A percentile compares a stretch with the other conserved stretches of the same genome.
Evolutionary conservation across 2,329 filamentous ascomycete species (phyloP).

Genomic region (Acrocalymma vagum): DNA sequence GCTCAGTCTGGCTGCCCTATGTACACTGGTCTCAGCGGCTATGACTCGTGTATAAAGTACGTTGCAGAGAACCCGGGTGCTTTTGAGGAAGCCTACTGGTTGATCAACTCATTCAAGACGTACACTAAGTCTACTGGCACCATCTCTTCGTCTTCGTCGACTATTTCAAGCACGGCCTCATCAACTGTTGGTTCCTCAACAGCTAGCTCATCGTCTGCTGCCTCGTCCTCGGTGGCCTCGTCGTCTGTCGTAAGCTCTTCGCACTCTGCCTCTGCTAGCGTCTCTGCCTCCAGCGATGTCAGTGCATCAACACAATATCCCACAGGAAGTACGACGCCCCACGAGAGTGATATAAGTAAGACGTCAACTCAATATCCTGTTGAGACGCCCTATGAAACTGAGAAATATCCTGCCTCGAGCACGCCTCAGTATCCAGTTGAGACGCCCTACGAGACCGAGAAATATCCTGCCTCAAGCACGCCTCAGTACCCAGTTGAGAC

Average conservation of each 20-base stretch:
- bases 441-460: too few relatives aligned
- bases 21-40: constrained; percentile 19
- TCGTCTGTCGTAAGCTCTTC: constrained; percentile 6
- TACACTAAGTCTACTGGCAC: constrained; percentile 18
- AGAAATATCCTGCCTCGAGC: neutral
- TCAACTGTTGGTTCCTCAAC: constrained; percentile 6
- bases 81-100: constrained; percentile 78
- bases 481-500: neutral
- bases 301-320: neutral
- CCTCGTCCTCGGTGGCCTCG: constrained; percentile 1
- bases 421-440: neutral
- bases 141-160: constrained; percentile 27
- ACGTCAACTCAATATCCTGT: neutral
- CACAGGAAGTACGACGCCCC: neutral
- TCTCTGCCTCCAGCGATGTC: neutral
- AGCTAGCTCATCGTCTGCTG: constrained; percentile 5
- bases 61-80: constrained; percentile 73
- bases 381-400: neutral
- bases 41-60: constrained; percentile 69
- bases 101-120: constrained; percentile 56
- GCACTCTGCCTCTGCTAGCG: constrained; percentile 4
- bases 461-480: too few relatives aligned
- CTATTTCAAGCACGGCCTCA: too few relatives aligned
- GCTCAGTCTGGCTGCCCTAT: constrained; percentile 62
- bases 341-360: neutral